A percentile compares a stretch with the other conserved stretches of the same genome.
phyloP scores from a whole-genome alignment of 2,329 filamentous ascomycete genomes.

The Aspergillus candidus region DNA sequence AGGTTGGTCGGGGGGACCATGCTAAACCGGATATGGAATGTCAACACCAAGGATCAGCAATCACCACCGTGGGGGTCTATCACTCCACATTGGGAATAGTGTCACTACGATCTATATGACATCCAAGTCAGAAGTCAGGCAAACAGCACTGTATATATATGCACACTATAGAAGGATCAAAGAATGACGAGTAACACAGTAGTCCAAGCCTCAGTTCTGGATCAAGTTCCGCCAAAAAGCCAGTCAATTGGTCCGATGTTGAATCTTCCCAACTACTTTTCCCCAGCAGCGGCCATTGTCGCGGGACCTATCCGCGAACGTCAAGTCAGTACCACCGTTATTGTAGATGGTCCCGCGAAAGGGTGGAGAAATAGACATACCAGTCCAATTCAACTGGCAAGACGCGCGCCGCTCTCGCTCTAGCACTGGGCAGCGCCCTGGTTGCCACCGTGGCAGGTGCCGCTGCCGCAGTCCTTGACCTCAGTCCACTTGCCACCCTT shows the following conservation, averaged over 20 bases:
- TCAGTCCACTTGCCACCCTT: slow-evolving; percentile 9
- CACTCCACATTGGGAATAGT: too few relatives aligned
- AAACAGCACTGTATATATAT: too few relatives aligned
- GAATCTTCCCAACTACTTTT: slow-evolving; percentile 1
- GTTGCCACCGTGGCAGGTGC: slow-evolving; percentile 5
- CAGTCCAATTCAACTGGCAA: neutral
- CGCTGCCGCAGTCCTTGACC: slow-evolving; percentile 3
- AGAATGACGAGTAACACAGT: slow-evolving; percentile 3
- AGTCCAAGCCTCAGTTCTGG: neutral
- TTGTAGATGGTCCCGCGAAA: too few relatives aligned
- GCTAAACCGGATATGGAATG: too few relatives aligned
- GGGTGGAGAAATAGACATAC: neutral
- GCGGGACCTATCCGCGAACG: neutral
- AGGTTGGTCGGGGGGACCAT: too few relatives aligned
- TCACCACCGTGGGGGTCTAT: too few relatives aligned
- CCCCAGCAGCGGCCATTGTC: neutral
- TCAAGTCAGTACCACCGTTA: too few relatives aligned
- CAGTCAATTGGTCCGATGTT: slow-evolving; percentile 5
- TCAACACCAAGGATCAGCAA: too few relatives aligned
- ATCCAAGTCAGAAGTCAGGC: too few relatives aligned
- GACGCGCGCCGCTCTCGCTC: neutral
- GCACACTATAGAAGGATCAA: neutral
- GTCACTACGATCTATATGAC: too few relatives aligned
- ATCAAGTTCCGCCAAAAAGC: neutral
- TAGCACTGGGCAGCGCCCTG: slow-evolving; percentile 9